These are phyloP conservation scores for Dactylis glomerata DNA, from an alignment of 176 grass and related monocot species.

Conservation along the genomic window DNA sequence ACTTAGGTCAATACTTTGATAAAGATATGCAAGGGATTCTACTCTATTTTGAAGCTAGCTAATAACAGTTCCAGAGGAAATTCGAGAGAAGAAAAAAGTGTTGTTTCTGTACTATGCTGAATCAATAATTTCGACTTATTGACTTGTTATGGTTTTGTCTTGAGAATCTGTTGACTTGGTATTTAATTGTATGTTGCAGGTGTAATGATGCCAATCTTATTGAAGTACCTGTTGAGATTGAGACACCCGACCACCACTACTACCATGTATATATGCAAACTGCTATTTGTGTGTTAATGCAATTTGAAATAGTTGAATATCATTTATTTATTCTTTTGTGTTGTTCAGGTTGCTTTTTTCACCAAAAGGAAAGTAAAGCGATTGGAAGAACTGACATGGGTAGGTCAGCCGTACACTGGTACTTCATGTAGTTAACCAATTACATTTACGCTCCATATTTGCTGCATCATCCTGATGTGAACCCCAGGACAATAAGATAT, in stretches of 20 bases:
- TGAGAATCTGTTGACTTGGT: constrained; percentile 14
- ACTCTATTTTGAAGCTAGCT: constrained; percentile 7
- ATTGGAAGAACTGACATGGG: constrained; percentile 95
- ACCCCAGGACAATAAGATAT: not conserved
- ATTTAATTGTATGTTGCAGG: constrained; percentile 44
- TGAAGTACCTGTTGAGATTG: constrained; percentile 75
- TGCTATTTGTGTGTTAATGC: not conserved
- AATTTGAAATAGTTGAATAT: not conserved
- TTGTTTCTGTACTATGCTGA: not conserved
- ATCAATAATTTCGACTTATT: constrained; percentile 19
- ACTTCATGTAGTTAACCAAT: constrained; percentile 10
- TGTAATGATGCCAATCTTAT: constrained; percentile 77
- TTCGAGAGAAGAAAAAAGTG: constrained; percentile 18
- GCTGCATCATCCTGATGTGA: not conserved
- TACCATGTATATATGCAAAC: constrained; percentile 68
- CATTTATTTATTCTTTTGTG: constrained; percentile 12
- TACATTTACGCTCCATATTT: constrained; percentile 5
- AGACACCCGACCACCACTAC: constrained; percentile 90
- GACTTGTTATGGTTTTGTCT: constrained; percentile 18
- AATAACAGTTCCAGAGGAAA: not conserved
- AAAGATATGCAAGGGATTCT: not conserved
- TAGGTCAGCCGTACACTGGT: constrained; percentile 33
- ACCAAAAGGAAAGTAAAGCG: constrained; percentile 56
- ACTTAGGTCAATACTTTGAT: not conserved
- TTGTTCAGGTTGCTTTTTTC: constrained; percentile 82